Evolutionary conservation across 2,329 filamentous ascomycete species (phyloP).

Genomic region (Neoarthrinium moseri): DNA sequence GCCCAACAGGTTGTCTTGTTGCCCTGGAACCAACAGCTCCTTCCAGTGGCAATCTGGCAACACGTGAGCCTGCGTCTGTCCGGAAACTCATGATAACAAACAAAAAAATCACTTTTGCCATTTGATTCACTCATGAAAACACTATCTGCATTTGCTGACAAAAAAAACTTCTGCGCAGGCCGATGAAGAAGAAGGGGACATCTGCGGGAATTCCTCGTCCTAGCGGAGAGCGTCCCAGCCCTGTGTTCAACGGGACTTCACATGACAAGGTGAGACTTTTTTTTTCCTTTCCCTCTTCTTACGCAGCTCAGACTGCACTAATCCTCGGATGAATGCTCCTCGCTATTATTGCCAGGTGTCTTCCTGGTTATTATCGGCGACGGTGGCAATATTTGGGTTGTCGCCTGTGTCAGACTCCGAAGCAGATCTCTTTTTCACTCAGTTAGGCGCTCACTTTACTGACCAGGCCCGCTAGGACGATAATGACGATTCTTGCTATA

Average conservation of each 20-base stretch:
- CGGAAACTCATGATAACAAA: conserved; percentile 16
- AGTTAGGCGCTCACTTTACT: conserved; percentile 29
- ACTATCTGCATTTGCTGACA: conserved; percentile 6
- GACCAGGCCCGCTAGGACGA: conserved; percentile 52
- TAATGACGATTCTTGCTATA: conserved; percentile 87
- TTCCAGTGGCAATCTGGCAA: conserved; percentile 31
- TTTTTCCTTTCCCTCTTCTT: not conserved
- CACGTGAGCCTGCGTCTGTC: conserved; percentile 25
- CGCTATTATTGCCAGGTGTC: too few species aligned
- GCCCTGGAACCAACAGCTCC: conserved; percentile 23
- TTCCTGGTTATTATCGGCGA: too few species aligned
- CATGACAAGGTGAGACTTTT: conserved; percentile 51
- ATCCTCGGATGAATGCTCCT: too few species aligned
- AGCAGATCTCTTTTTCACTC: conserved; percentile 24
- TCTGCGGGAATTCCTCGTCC: conserved; percentile 67
- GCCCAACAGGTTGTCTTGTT: conserved; percentile 21
- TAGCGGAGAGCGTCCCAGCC: conserved; percentile 63
- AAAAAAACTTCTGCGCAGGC: conserved; percentile 45
- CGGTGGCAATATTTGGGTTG: conserved; percentile 22
- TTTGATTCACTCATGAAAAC: conserved; percentile 11
- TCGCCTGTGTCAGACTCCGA: conserved; percentile 34
- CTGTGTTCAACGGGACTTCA: conserved; percentile 54
- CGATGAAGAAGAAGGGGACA: conserved; percentile 73
- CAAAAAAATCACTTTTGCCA: conserved; percentile 11
- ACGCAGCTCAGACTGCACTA: not conserved